phyloP scores from a whole-genome alignment of 2,329 filamentous ascomycete genomes.

The Shiraia sp. region DNA sequence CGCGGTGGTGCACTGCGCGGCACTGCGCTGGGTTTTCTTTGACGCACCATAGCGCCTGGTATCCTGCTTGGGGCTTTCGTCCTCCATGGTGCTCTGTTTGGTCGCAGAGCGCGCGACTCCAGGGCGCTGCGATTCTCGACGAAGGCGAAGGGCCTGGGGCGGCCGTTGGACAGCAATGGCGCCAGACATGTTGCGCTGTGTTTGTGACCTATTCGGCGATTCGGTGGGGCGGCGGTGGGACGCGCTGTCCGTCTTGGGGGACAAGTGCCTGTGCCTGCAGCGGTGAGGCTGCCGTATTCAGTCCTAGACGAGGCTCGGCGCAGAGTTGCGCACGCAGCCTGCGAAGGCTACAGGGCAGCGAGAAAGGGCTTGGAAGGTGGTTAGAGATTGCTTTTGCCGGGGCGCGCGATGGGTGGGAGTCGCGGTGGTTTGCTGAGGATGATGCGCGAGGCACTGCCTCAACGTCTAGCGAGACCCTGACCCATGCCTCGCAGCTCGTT shows the following conservation, averaged over 20 bases:
- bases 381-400: no score
- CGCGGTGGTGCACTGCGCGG: no score
- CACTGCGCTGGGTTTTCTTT: neutral
- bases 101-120: conserved; percentile 34
- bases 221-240: conserved; percentile 19
- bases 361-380: no score
- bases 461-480: no score
- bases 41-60: conserved; percentile 37
- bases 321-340: conserved; percentile 17
- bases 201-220: conserved; percentile 9
- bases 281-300: conserved; percentile 5
- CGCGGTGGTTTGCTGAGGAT: no score
- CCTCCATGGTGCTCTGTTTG: conserved; percentile 33
- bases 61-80: conserved; percentile 32
- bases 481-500: no score
- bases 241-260: conserved; percentile 16
- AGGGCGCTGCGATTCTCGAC: conserved; percentile 49
- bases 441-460: no score
- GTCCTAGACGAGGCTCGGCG: conserved; percentile 14
- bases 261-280: conserved; percentile 12
- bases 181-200: conserved; percentile 35
- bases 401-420: no score
- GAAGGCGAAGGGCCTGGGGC: conserved; percentile 48
- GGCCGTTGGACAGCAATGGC: conserved; percentile 39
- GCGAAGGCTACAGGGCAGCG: no score